Percentiles rank a stretch among this genome's conserved stretches.
Evolutionary conservation across 768 basidiomycete genomes (phyloP).

Genomic region (Lentinula guzmanii): DNA sequence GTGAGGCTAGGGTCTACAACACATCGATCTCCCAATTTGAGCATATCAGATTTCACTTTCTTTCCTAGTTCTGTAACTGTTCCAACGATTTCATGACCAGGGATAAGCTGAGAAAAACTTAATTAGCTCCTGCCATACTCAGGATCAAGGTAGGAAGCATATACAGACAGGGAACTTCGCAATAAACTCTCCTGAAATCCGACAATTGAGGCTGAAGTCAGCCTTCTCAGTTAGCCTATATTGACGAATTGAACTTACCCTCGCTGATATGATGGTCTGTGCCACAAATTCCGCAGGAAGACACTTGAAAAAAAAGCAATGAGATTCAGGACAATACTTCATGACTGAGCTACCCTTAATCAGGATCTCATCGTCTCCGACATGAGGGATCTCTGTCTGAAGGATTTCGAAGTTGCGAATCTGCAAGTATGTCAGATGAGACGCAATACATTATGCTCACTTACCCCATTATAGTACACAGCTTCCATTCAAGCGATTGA

Average conservation of each 20-base stretch:
- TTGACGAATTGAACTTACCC: constrained; percentile 4
- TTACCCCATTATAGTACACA: constrained; percentile 11
- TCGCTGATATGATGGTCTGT: constrained; percentile 40
- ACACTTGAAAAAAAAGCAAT: constrained; percentile 35
- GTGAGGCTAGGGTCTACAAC: constrained; percentile 55
- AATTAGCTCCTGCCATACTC: not conserved
- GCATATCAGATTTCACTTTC: constrained; percentile 47
- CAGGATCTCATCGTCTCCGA: constrained; percentile 52
- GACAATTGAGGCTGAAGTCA: not conserved
- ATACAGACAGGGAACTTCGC: constrained; percentile 35
- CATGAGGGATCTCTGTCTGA: constrained; percentile 46
- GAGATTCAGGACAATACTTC: not conserved
- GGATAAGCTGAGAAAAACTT: constrained; percentile 41
- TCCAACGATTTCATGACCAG: constrained; percentile 74
- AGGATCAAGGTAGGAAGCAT: not conserved
- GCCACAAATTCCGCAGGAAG: constrained; percentile 19
- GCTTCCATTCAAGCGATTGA: constrained; percentile 6
- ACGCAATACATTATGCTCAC: not conserved
- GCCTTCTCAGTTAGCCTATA: not conserved
- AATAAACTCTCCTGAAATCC: constrained; percentile 33
- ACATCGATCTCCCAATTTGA: constrained; percentile 45
- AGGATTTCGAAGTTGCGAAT: constrained; percentile 42
- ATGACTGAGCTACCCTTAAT: constrained; percentile 40
- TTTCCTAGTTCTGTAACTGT: constrained; percentile 56
- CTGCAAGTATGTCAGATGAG: not conserved